Evolutionary conservation across 1,284 basidiomycete species (phyloP), one percentile per base, ranked within the genome.

Genomic region (Chiua sp.): DNA sequence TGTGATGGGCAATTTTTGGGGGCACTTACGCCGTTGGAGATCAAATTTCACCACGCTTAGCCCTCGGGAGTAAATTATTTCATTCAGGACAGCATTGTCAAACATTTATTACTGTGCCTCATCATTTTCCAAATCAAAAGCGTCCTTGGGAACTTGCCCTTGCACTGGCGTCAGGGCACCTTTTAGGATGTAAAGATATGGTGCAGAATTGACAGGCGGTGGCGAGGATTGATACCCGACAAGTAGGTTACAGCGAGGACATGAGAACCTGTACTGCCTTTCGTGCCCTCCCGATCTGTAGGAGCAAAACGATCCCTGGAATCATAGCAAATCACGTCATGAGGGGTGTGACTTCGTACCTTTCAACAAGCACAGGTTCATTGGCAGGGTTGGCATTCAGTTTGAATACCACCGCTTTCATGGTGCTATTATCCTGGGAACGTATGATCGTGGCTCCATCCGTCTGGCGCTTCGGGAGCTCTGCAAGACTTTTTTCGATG

Each of bases 101-200:
- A 71, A 26, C 35, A 12, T 16, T 59, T 20, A 26, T 46, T 26
- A 39, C 37, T 44, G 42, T 44, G 59, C 65, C 42, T 49, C 47
- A 53, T 54, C 48, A 28, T 77, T 75, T 68, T 87, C 87, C 54
- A 86, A 82, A 50, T 88, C 85, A 69, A 93, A 91, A 11, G 92
- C 92, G 64, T 91, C 90, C 51, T 81, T 72, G 8, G 91, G 91
- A 30, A 92, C 77, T 72, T 93, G 88, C 26, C 91, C 91, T 77
- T 93, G 91, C 63, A 87, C 78, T 68, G 90, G 88, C 32, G 90
- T 91, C 56, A 93, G 79, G 26, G 91, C 87, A 26, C 91, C 91
- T 47, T 85, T 79, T 56, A 91, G 67, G 54, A 93, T 83, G 71
- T 93, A 93, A 52, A 93, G 68, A 73, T 84, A 93, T 2, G 88